Percentiles rank a stretch among this genome's conserved stretches.
These are phyloP conservation scores for Kwoniella sp. DNA, from an alignment of 768 basidiomycete species.

Conservation along the genomic window DNA sequence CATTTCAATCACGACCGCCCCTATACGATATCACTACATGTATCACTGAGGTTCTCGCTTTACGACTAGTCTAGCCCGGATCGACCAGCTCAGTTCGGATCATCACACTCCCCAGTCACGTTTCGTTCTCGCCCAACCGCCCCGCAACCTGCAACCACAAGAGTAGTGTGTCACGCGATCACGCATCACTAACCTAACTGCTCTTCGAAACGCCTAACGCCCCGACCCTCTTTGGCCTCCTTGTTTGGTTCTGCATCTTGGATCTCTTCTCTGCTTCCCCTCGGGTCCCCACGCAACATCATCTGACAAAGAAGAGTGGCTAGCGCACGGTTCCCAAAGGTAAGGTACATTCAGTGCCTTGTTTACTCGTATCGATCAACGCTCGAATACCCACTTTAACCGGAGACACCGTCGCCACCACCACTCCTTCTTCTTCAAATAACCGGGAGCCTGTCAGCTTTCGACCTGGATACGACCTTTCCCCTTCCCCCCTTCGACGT, in stretches of 20 bases:
- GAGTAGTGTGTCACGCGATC: neutral
- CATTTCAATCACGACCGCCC: neutral
- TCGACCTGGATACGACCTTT: neutral
- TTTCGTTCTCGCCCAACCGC: neutral
- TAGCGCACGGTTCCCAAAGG: neutral
- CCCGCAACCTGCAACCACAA: neutral
- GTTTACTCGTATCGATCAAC: constrained; percentile 1
- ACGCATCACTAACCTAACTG: neutral
- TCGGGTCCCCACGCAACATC: constrained; percentile 2
- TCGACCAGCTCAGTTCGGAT: neutral
- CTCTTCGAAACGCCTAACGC: neutral
- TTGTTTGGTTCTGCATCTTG: neutral
- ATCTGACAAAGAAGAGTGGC: neutral
- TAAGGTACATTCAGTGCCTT: neutral
- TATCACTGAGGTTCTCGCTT: neutral
- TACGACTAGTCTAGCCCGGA: neutral
- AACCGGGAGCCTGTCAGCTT: neutral
- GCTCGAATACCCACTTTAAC: neutral
- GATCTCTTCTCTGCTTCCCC: neutral
- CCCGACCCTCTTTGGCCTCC: neutral
- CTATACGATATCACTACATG: too few species aligned
- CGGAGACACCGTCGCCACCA: too few species aligned
- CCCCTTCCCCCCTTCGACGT: neutral
- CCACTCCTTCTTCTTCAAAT: neutral
- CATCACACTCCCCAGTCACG: neutral